Evolutionary conservation across 345 rosid species (phyloP).

Genomic region (Carallia pectinifolia): DNA sequence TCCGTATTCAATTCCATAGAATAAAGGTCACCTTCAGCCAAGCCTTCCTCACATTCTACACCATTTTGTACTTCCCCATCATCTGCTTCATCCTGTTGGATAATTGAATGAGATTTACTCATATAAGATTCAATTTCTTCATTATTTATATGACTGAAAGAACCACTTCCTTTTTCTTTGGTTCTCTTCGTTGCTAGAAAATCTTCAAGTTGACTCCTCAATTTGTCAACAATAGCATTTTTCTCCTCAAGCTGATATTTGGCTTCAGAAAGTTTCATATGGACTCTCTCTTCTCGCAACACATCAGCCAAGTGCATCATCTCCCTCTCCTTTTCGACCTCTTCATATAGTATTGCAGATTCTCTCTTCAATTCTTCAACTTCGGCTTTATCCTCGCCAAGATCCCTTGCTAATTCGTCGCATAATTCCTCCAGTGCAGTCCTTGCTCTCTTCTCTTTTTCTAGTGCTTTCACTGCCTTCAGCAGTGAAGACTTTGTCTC

Average conservation of each 20-base stretch:
- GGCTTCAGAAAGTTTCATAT: constrained; percentile 76
- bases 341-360: constrained; percentile 54
- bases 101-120: constrained; percentile 40
- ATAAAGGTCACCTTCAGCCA: constrained; percentile 82
- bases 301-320: constrained; percentile 74
- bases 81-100: constrained; percentile 40
- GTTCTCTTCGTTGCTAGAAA: constrained; percentile 63
- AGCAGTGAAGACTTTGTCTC: constrained; percentile 71
- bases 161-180: constrained; percentile 54
- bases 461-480: constrained; percentile 74
- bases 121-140: constrained; percentile 58
- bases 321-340: constrained; percentile 83
- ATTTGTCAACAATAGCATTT: constrained; percentile 73
- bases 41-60: constrained; percentile 51
- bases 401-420: constrained; percentile 69
- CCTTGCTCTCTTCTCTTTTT: constrained; percentile 83
- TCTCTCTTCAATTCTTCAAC: constrained; percentile 68
- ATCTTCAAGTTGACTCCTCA: constrained; percentile 81
- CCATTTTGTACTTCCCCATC: constrained; percentile 71
- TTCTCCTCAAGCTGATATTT: constrained; percentile 80
- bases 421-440: constrained; percentile 78
- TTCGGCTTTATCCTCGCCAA: constrained; percentile 60
- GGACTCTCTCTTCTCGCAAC: constrained; percentile 69
- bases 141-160: constrained; percentile 35
- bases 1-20: constrained; percentile 80